A percentile compares a stretch with the other conserved stretches of the same genome.
Evolutionary conservation across 2,329 filamentous ascomycete species (phyloP).

Genomic region (Juglanconis sp.): DNA sequence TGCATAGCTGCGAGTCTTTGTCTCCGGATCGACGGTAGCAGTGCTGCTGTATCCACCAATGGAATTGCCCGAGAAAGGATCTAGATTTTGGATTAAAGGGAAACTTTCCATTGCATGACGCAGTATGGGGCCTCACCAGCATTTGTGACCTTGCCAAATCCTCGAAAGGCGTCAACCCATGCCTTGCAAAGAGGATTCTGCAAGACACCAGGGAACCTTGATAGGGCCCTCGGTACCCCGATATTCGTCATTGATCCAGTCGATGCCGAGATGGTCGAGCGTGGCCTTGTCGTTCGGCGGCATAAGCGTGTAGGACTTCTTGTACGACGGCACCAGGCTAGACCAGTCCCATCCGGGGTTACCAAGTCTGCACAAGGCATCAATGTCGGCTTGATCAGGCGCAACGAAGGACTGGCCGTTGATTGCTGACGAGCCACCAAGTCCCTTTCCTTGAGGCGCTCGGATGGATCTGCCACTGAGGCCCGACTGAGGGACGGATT

Average conservation of each 20-base stretch:
- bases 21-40: conserved; percentile 20
- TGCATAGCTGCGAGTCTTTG: conserved; percentile 22
- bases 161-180: conserved; percentile 23
- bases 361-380: conserved; percentile 22
- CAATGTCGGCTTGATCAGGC: conserved; percentile 16
- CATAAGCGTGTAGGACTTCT: conserved; percentile 21
- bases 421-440: conserved; percentile 24
- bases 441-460: conserved; percentile 17
- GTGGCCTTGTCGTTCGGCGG: conserved; percentile 17
- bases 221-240: conserved; percentile 21
- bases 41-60: conserved; percentile 24
- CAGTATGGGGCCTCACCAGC: conserved; percentile 15
- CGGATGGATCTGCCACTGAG: conserved; percentile 13
- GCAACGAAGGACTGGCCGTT: conserved; percentile 24
- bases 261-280: conserved; percentile 20
- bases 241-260: conserved; percentile 22
- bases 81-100: background rate
- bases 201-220: conserved; percentile 20
- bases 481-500: conserved; percentile 23
- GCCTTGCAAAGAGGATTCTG: conserved; percentile 23
- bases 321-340: conserved; percentile 16
- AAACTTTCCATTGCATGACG: background rate
- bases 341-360: conserved; percentile 24
- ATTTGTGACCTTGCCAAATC: conserved; percentile 20
- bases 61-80: conserved; percentile 23